Base-by-base conservation (phyloP, 345 rosid genomes). In the Raphanus sativus region DNA sequence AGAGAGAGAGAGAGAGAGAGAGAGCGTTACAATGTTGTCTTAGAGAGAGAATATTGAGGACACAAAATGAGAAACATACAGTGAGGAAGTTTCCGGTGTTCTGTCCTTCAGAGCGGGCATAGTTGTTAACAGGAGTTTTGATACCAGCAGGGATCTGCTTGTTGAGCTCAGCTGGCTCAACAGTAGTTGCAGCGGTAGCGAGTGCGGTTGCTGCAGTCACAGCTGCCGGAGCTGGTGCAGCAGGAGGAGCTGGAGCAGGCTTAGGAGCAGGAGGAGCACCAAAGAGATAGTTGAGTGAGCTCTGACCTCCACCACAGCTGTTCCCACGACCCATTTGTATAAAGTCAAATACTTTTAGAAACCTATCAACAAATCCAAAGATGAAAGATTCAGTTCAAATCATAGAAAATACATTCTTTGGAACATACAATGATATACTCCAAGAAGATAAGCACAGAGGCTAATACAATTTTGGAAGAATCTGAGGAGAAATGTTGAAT, bases 41-140 rank as follows among this genome's bases (percentile, higher is more conserved):
- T 28, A 36, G 60, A 28, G 7, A 55, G 11, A 62, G 16, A 4
- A 8, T 52, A 52, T 52, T 5, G 2, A 40, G 12, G 29, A 38
- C 5, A 2, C 2, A 16, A 0, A 54, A 8, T 0, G 2, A 13
- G 0, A 30, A 71, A 34, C 83, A 73, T 87, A 87, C 94, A 81
- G 89, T 93, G 83, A 93, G 82, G 70, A 91, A 91, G 85, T 93
- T 93, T 73, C 94, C 88, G n/a, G 89, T 81, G 79, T 93, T 93
- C 82, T 84, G 97, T 13, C 92, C 95, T 55, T 89, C 94, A 15
- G 89, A 83, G 1, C 92, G 84, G 55, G 82, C 75, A 69, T 92
- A 88, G 80, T 90, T 92, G 84, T 92, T 92, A 13, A 88, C 84
- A 4, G 75, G 84, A 68, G 76, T 81, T 54, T 79, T 87, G 70